Evolutionary conservation across 768 basidiomycete species (phyloP).

Genomic region (Nidularia sp.): DNA sequence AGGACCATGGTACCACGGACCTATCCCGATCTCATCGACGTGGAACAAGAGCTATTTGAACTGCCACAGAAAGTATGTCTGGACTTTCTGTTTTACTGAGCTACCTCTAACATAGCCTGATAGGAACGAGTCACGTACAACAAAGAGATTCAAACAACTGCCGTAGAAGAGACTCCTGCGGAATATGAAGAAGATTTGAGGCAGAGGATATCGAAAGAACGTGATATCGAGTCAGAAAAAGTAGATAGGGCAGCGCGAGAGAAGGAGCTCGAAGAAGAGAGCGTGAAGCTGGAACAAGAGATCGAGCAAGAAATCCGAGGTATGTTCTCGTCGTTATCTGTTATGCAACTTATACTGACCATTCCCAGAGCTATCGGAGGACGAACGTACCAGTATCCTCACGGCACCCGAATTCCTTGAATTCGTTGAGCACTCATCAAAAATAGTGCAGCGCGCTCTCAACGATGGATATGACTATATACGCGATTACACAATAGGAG

Average conservation of each 20-base stretch:
- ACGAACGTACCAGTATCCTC: slow-evolving; percentile 78
- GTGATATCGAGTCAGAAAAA: slow-evolving; percentile 64
- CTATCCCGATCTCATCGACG: slow-evolving; percentile 78
- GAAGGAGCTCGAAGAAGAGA: slow-evolving; percentile 79
- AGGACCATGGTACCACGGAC: slow-evolving; percentile 64
- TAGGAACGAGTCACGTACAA: slow-evolving; percentile 81
- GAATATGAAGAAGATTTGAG: slow-evolving; percentile 72
- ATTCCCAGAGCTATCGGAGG: slow-evolving; percentile 73
- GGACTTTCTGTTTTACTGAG: not conserved
- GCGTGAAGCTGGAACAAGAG: slow-evolving; percentile 77
- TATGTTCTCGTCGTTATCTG: slow-evolving; percentile 14
- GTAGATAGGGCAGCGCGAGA: slow-evolving; percentile 55
- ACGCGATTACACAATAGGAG: slow-evolving; percentile 89
- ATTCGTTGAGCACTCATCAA: slow-evolving; percentile 92
- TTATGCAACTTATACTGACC: not conserved
- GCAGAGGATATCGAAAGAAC: slow-evolving; percentile 62
- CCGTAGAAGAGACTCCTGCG: slow-evolving; percentile 50
- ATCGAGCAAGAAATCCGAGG: slow-evolving; percentile 86
- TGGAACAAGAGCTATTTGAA: slow-evolving; percentile 88
- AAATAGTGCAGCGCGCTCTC: slow-evolving; percentile 91
- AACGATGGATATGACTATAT: slow-evolving; percentile 97
- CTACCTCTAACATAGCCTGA: not conserved
- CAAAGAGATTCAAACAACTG: slow-evolving; percentile 79
- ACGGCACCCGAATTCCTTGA: slow-evolving; percentile 89
- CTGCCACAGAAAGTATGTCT: slow-evolving; percentile 73